phyloP scores from a whole-genome alignment of 768 basidiomycete species.

The Flagelloscypha sp. region DNA sequence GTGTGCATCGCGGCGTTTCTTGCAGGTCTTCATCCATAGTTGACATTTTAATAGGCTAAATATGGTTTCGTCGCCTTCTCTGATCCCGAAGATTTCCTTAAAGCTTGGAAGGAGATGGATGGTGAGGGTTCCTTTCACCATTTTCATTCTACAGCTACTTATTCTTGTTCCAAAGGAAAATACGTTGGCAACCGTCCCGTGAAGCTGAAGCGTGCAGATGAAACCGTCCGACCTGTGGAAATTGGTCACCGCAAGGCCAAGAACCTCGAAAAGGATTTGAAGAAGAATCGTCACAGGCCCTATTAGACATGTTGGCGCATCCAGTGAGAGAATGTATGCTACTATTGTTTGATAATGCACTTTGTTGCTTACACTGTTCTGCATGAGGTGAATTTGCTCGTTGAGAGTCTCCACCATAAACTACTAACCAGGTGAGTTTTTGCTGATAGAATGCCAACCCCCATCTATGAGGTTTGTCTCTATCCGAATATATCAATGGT shows the following conservation, averaged over 20 bases:
- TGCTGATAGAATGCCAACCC: no score
- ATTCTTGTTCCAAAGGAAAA: slow-evolving; percentile 52
- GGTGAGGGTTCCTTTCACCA: slow-evolving; percentile 40
- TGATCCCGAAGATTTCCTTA: slow-evolving; percentile 96
- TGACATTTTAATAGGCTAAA: slow-evolving; percentile 55
- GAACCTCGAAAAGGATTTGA: slow-evolving; percentile 81
- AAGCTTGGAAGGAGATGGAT: slow-evolving; percentile 99
- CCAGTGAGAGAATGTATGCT: slow-evolving; percentile 2
- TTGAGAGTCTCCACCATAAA: no score
- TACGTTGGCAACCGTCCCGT: slow-evolving; percentile 99
- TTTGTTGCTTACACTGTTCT: slow-evolving; percentile 1
- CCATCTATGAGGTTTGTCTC: no score
- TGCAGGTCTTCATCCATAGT: background rate
- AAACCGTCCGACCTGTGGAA: slow-evolving; percentile 80
- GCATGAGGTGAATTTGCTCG: no score
- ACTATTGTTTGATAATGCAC: background rate
- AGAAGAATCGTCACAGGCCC: slow-evolving; percentile 80
- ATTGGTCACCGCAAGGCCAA: slow-evolving; percentile 92
- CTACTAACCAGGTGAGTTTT: no score
- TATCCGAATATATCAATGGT: no score
- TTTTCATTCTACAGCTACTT: slow-evolving; percentile 5
- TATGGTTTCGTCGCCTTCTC: slow-evolving; percentile 97
- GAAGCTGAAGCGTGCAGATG: slow-evolving; percentile 90
- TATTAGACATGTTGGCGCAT: slow-evolving; percentile 40
- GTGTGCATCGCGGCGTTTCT: slow-evolving; percentile 28